A percentile compares a stretch with the other conserved stretches of the same genome.
Conservation (phyloP, 192 early-diverging fungal species). For the Rhizoclosmatium globosum region DNA sequence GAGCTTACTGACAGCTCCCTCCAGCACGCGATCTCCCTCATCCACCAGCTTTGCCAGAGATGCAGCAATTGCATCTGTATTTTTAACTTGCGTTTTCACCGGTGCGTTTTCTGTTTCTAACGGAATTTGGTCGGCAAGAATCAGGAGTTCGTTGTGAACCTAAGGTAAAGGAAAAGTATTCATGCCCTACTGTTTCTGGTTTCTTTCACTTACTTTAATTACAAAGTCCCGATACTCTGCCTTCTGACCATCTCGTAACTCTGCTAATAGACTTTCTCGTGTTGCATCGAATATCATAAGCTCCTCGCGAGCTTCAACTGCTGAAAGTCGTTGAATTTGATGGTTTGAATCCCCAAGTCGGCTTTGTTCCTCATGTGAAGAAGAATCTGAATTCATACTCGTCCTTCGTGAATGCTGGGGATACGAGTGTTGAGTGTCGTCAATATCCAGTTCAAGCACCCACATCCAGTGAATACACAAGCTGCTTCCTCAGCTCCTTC, state of each 20-base stretch:
- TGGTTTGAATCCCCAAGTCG: neutral
- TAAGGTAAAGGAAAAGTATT: neutral
- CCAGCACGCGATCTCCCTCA: constrained; percentile 8
- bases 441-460: no score
- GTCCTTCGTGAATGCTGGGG: no score
- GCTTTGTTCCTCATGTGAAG: constrained; percentile 15
- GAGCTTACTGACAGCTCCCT: constrained; percentile 31
- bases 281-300: constrained; percentile 42
- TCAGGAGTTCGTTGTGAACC: constrained; percentile 32
- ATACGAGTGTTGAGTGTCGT: no score
- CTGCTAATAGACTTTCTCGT: constrained; percentile 34
- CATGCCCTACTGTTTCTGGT: neutral
- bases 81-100: neutral
- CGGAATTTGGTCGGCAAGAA: neutral
- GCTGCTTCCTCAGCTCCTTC: constrained; percentile 9
- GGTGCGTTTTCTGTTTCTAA: neutral
- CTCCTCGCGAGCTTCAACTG: constrained; percentile 27
- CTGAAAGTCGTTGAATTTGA: neutral
- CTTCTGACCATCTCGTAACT: constrained; percentile 33
- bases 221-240: constrained; percentile 48
- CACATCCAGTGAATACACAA: constrained; percentile 1
- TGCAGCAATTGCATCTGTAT: constrained; percentile 1
- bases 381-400: neutral
- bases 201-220: constrained; percentile 36
- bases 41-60: constrained; percentile 1